Evolutionary conservation across 495 filamentous ascomycete genomes (phyloP), one percentile per base, ranked within the genome.

Genomic region (Aspergillus leporis): DNA sequence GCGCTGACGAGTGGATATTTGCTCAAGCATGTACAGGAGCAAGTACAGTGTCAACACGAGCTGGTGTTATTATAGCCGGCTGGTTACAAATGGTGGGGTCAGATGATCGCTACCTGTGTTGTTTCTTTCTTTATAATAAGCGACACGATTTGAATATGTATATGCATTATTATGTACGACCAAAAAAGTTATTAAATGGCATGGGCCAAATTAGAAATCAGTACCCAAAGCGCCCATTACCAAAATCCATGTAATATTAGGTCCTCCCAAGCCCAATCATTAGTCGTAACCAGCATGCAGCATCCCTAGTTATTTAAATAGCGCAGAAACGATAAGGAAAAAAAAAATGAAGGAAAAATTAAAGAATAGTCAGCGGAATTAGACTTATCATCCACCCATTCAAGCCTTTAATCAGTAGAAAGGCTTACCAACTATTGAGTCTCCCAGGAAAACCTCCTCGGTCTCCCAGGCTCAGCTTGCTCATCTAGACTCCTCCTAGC

Each of bases 1-100:
- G 92, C 93, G 1, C 83, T 89, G 70, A 79, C 86, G 16, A 86
- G 96, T 56, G 92, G 93, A 25, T 93, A 92, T 55, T 83, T 92
- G 66, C 63, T 96, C 60, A 78, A 66, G 2, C 89, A 95, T 36
- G 95, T 95, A 88, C 90, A 94, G 70, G 67, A 66, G 53, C 41
- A 56, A n/a, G 6, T 51, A 12, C 4, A 2, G 6, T 16, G 38
- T 2, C 14, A 41, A 6, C 4, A 14, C 4, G 38, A 41, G 6
- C n/a, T n/a, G 38, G 14, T n/a, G 10, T 36, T 36, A 14, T 36
- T 36, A 2, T 36, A 36, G 13, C 34, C 10, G 8, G 34, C 2
- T 36, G 34, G 13, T 28, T 10, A 5, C 9, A 12, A 12, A 1
- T 36, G 34, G 10, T 36, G 13, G 9, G 8, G 34, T 36, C 10